Evolutionary conservation across 495 filamentous ascomycete species (phyloP).

Genomic region (Xylaria nigripes): DNA sequence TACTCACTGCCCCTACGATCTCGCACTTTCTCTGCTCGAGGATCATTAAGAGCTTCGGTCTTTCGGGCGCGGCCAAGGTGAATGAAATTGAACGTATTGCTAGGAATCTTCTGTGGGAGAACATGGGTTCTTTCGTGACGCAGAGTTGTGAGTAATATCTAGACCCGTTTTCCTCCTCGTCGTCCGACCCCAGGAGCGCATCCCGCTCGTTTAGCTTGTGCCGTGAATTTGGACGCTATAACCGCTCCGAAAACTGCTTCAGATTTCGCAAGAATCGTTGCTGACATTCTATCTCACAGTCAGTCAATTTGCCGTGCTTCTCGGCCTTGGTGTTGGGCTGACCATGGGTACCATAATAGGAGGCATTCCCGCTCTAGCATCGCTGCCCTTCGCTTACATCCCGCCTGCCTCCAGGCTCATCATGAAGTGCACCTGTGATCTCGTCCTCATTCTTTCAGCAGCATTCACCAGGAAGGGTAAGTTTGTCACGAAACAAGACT

Average conservation of each 20-base stretch:
- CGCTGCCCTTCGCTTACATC: conserved; percentile 11
- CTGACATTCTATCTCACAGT: conserved; percentile 1
- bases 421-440: conserved; percentile 7
- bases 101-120: conserved; percentile 8
- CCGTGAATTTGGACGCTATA: too few relatives aligned
- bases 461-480: conserved; percentile 10
- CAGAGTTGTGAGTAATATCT: conserved; percentile 8
- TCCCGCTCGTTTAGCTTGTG: neutral
- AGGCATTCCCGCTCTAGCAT: conserved; percentile 10
- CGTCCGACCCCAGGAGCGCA: neutral
- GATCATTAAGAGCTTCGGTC: conserved; percentile 10
- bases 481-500: conserved; percentile 11
- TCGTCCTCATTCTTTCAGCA: conserved; percentile 3
- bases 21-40: conserved; percentile 14
- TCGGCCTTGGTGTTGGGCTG: conserved; percentile 6
- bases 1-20: conserved; percentile 10
- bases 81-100: conserved; percentile 10
- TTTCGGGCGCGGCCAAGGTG: conserved; percentile 9
- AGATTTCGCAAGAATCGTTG: neutral
- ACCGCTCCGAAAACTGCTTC: neutral
- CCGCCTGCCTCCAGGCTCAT: conserved; percentile 9
- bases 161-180: neutral
- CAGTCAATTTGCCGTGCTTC: conserved; percentile 8
- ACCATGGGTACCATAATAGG: conserved; percentile 10
- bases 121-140: conserved; percentile 9